Evolutionary conservation across 164 flowering plant genomes (phyloP).

Genomic region (Liquidambar formosana): DNA sequence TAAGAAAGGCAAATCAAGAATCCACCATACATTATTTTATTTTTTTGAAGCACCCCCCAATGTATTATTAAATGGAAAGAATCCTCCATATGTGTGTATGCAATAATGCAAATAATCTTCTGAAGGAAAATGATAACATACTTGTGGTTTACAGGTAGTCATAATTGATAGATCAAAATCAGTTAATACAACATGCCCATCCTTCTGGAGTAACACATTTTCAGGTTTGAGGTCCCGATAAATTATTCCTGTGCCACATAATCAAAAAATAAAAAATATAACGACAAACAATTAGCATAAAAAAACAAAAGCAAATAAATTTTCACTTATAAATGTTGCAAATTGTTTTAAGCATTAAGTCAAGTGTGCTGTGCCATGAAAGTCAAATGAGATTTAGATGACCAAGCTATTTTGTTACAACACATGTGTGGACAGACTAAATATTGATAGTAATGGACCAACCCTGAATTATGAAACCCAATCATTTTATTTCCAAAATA

Average conservation of each 20-base stretch:
- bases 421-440: too few species aligned
- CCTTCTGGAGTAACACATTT: slow-evolving; percentile 81
- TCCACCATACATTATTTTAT: too few species aligned
- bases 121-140: slow-evolving; percentile 30
- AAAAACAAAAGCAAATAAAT: neutral
- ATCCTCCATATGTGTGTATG: neutral
- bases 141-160: slow-evolving; percentile 83
- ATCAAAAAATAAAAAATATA: neutral
- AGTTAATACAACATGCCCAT: slow-evolving; percentile 83
- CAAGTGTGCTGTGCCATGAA: neutral
- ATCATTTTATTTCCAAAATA: too few species aligned
- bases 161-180: slow-evolving; percentile 94
- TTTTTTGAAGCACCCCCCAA: too few species aligned
- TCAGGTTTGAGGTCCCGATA: slow-evolving; percentile 98
- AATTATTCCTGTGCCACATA: slow-evolving; percentile 63
- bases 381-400: neutral
- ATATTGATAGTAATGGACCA: too few species aligned
- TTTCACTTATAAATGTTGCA: neutral
- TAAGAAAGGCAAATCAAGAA: neutral
- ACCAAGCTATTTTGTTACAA: neutral
- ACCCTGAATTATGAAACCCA: too few species aligned
- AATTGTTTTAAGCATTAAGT: neutral
- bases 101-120: neutral
- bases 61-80: too few species aligned
- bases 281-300: neutral